Evolutionary conservation across 352 stramenopile genomes (phyloP).

Genomic region (Globisporangium splendens): DNA sequence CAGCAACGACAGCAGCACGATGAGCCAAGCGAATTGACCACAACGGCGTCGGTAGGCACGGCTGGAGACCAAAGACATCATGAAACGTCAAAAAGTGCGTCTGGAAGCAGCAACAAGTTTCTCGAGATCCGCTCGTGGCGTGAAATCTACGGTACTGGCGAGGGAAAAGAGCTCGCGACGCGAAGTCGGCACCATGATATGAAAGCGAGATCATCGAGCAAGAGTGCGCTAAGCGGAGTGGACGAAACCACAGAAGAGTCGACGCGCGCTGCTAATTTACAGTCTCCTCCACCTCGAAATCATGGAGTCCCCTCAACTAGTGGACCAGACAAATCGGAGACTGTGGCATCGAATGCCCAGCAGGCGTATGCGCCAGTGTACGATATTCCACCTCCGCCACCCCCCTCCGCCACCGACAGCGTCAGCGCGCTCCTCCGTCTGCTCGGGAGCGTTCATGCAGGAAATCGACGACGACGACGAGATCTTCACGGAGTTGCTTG

Average conservation of each 20-base stretch:
- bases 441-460: conserved; percentile 54
- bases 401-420: conserved; percentile 7
- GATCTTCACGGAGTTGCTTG: conserved; percentile 10
- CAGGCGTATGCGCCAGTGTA: not conserved
- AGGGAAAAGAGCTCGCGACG: conserved; percentile 48
- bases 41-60: not conserved
- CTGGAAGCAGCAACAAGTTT: conserved; percentile 29
- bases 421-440: not conserved
- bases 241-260: not conserved
- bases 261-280: no score
- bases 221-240: conserved; percentile 11
- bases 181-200: conserved; percentile 15
- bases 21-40: conserved; percentile 14
- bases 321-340: no score
- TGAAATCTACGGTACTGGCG: conserved; percentile 58
- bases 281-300: no score
- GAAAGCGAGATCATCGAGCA: conserved; percentile 10
- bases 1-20: conserved; percentile 15
- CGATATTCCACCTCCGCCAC: conserved; percentile 5
- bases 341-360: no score
- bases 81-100: conserved; percentile 17
- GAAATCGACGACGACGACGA: conserved; percentile 54
- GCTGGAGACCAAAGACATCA: not conserved
- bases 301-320: no score
- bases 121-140: conserved; percentile 60